Evolutionary conservation across 164 flowering plant genomes (phyloP).

Genomic region (Macadamia integrifolia): DNA sequence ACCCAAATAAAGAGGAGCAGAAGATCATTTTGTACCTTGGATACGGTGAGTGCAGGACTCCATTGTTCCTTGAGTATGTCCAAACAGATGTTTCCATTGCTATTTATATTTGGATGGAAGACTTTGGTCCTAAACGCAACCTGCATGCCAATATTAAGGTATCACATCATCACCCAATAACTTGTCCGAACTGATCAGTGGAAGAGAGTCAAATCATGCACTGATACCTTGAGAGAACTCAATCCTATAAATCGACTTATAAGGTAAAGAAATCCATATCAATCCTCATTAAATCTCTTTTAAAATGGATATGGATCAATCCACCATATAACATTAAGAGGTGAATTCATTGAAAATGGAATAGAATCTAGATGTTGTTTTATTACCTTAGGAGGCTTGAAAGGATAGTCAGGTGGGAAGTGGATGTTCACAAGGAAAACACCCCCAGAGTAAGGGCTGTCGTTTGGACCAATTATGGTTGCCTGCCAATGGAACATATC

Average conservation of each 20-base stretch:
- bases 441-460: slow-evolving; percentile 68
- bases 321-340: too few species aligned
- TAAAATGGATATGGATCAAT: too few species aligned
- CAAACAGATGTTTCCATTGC: slow-evolving; percentile 59
- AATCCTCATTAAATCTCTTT: too few species aligned
- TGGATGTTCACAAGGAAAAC: slow-evolving; percentile 62
- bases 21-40: slow-evolving; percentile 33
- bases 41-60: slow-evolving; percentile 64
- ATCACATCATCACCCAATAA: too few species aligned
- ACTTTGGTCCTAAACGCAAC: slow-evolving; percentile 57
- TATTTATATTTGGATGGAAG: slow-evolving; percentile 59
- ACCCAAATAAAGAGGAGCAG: neutral
- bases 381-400: slow-evolving; percentile 70
- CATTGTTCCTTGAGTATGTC: slow-evolving; percentile 66
- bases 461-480: slow-evolving; percentile 69
- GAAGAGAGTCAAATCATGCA: too few species aligned
- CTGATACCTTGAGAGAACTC: too few species aligned
- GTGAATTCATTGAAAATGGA: too few species aligned
- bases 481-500: slow-evolving; percentile 90
- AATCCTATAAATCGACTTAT: too few species aligned
- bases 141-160: slow-evolving; percentile 14
- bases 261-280: too few species aligned
- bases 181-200: too few species aligned
- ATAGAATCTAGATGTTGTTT: too few species aligned
- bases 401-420: slow-evolving; percentile 72